A percentile compares a stretch with the other conserved stretches of the same genome.
Evolutionary conservation across 352 stramenopile species (phyloP).

Genomic region (Saprolegnia diclina): DNA sequence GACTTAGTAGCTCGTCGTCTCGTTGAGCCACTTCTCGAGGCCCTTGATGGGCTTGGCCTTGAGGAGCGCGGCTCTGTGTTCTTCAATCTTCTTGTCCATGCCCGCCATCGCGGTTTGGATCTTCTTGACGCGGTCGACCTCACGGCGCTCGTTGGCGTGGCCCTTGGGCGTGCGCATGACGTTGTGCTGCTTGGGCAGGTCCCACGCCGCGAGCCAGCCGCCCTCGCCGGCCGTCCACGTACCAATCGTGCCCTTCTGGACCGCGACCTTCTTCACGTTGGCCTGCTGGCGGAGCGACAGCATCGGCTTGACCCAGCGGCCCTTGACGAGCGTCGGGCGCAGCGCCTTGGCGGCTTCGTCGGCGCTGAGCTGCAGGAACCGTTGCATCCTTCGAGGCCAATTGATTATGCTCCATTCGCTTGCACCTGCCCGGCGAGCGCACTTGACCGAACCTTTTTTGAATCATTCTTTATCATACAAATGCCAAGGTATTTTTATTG

Average conservation of each 20-base stretch:
- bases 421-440: constrained; percentile 24
- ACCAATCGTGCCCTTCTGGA: constrained; percentile 60
- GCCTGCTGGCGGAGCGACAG: constrained; percentile 75
- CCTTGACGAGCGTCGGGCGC: constrained; percentile 69
- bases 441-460: constrained; percentile 18
- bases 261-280: constrained; percentile 77
- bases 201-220: constrained; percentile 75
- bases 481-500: not conserved
- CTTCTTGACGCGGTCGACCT: constrained; percentile 84
- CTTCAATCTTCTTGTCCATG: constrained; percentile 81
- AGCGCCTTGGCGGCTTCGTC: constrained; percentile 69
- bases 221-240: constrained; percentile 73
- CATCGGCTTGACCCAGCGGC: constrained; percentile 80
- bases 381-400: constrained; percentile 37
- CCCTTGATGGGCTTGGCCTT: constrained; percentile 78
- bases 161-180: constrained; percentile 81
- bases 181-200: constrained; percentile 74
- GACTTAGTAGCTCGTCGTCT: constrained; percentile 70
- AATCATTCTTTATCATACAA: constrained; percentile 27
- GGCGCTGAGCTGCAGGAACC: constrained; percentile 69
- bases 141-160: constrained; percentile 71
- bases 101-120: constrained; percentile 70
- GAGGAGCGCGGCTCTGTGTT: constrained; percentile 82
- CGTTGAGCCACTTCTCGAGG: constrained; percentile 85
- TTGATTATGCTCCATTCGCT: constrained; percentile 6